These are phyloP conservation scores for Clarireedia sp. DNA, from an alignment of 2,329 filamentous ascomycete genomes.

Conservation along the genomic window DNA sequence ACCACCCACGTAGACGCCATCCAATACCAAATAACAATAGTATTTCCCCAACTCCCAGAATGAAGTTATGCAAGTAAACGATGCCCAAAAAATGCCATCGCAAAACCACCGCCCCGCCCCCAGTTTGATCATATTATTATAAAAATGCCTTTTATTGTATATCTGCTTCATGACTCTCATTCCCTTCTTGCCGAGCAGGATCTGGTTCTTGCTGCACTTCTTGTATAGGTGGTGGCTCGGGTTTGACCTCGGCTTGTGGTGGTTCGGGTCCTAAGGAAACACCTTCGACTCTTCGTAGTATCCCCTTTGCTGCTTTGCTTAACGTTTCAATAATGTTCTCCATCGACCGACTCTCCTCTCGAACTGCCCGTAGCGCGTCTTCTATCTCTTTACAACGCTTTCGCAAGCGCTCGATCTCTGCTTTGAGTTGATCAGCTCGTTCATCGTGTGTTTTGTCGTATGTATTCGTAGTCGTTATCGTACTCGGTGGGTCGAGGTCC, in stretches of 20 bases:
- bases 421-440: slow-evolving; percentile 15
- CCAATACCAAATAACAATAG: background rate
- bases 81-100: no score
- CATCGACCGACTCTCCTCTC: slow-evolving; percentile 24
- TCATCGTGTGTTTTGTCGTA: slow-evolving; percentile 6
- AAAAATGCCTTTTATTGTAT: background rate
- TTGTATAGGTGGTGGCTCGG: background rate
- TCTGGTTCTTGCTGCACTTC: background rate
- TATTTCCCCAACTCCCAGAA: background rate
- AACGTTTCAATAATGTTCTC: slow-evolving; percentile 21
- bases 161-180: no score
- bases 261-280: background rate
- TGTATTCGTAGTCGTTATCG: background rate
- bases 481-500: slow-evolving; percentile 12
- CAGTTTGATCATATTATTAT: no score
- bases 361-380: slow-evolving; percentile 18
- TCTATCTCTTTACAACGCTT: slow-evolving; percentile 23
- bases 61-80: background rate
- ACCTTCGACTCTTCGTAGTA: slow-evolving; percentile 5
- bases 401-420: slow-evolving; percentile 22
- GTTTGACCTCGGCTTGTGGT: background rate
- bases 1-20: background rate
- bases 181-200: background rate
- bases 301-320: slow-evolving; percentile 14
- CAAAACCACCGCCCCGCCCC: no score